These are phyloP conservation scores for Psilocybe tampanensis DNA, from an alignment of 768 basidiomycete genomes.

Conservation along the genomic window DNA sequence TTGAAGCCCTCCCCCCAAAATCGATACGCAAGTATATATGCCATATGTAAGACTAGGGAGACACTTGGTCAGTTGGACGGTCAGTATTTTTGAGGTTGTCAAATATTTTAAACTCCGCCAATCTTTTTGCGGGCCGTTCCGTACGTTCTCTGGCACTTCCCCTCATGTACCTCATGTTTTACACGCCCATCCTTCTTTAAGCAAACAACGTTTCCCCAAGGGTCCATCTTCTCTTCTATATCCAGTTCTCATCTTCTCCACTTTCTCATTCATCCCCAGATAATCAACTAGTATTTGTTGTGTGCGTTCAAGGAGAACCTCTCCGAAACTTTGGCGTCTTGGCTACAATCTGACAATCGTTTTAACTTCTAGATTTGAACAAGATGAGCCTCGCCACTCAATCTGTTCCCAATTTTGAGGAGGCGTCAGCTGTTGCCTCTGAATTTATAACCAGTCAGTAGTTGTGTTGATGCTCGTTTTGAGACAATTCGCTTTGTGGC, in stretches of 20 bases:
- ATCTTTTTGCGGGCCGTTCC: background rate
- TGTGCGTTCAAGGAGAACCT: background rate
- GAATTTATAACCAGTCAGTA: conserved; percentile 50
- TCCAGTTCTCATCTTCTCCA: background rate
- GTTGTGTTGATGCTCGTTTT: background rate
- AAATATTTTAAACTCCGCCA: background rate
- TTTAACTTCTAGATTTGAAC: conserved; percentile 8
- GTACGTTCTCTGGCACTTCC: background rate
- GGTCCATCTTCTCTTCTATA: background rate
- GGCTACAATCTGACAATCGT: background rate
- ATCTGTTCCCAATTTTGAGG: conserved; percentile 39
- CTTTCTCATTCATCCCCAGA: background rate
- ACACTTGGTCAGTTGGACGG: too few relatives aligned
- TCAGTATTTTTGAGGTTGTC: too few relatives aligned
- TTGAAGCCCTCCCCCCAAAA: too few relatives aligned
- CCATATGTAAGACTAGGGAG: too few relatives aligned
- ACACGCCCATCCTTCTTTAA: background rate
- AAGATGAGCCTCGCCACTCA: conserved; percentile 20
- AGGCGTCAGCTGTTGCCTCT: conserved; percentile 43
- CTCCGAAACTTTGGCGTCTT: conserved; percentile 1
- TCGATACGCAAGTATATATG: background rate
- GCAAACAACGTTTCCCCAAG: background rate
- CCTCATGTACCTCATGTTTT: conserved; percentile 5
- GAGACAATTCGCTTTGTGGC: conserved; percentile 1
- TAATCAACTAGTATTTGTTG: background rate